Evolutionary conservation across 495 filamentous ascomycete species (phyloP), one percentile per base, ranked within the genome.

Genomic region (Daldinia decipiens): DNA sequence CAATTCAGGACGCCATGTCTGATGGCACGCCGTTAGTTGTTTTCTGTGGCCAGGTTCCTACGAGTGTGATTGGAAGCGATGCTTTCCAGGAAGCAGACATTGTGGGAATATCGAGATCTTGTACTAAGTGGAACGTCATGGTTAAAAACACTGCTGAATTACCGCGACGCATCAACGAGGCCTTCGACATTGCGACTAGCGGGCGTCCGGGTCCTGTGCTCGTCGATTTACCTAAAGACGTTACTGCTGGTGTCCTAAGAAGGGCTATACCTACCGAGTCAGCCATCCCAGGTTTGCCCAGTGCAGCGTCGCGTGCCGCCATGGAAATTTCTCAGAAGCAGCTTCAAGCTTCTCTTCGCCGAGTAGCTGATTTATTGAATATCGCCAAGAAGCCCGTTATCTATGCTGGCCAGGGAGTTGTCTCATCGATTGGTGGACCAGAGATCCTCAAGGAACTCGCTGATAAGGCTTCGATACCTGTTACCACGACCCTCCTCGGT

Each of bases 51-150:
- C 91, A 93, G 84, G 91, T 93, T 27, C 80, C 84, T 17, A 93
- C 91, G 0, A 83, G 79, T 17, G 88, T 88, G 36, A 93, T 93
- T 78, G 91, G 91, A 60, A 91, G 88, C 65, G 91, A 93, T 79
- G 90, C 91, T 43, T 93, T 93, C 82, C 91, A 93, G 75, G 91
- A 93, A 77, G 90, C 91, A 21, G 91, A 93, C 76, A 87, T 92
- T 53, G 81, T 92, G 45, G 91, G 91, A 71, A 93, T 93, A 74
- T 90, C 90, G 50, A 82, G 91, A 69, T 84, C 91, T 29, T 93
- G 91, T 80, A 93, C 91, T 56, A 93, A 93, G 82, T 93, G 91
- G 91, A 93, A 93, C 67, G 90, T 93, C 36, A 92, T 93, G 91
- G 87, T 92, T 53, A 92, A 91, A 85, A 89, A 87, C 74, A 84